Conservation (phyloP, 2,329 filamentous ascomycete species). For the Grosmannia huntii region DNA sequence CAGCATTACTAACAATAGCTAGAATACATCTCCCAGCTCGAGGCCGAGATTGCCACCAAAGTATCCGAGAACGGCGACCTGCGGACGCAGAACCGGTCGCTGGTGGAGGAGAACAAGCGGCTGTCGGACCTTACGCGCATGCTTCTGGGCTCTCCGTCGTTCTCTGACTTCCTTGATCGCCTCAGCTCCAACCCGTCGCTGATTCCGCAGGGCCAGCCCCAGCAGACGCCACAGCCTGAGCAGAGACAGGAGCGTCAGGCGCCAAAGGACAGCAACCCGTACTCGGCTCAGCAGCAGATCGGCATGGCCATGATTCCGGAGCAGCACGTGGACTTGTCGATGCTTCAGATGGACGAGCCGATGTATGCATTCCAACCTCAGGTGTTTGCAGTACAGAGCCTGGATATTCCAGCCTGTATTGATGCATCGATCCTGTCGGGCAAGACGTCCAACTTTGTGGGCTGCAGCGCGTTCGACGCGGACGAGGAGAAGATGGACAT, state of each 20-base stretch:
- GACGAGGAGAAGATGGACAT: conserved; percentile 45
- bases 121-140: conserved; percentile 67
- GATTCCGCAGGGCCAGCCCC: conserved; percentile 22
- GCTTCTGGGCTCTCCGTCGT: conserved; percentile 68
- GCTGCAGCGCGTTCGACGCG: conserved; percentile 24
- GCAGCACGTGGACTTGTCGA: conserved; percentile 59
- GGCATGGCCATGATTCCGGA: conserved; percentile 78
- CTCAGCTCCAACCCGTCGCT: conserved; percentile 44
- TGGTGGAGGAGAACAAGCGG: conserved; percentile 76
- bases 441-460: conserved; percentile 49
- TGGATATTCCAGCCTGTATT: conserved; percentile 27
- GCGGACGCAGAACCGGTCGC: conserved; percentile 64
- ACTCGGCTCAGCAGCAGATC: conserved; percentile 50
- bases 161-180: conserved; percentile 67
- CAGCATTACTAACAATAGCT: neutral
- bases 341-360: conserved; percentile 47
- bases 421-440: conserved; percentile 53
- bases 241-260: conserved; percentile 26
- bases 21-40: conserved; percentile 97
- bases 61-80: conserved; percentile 73
- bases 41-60: conserved; percentile 75
- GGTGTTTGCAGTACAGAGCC: conserved; percentile 47
- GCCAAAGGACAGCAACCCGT: conserved; percentile 56
- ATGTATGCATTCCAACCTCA: conserved; percentile 52
- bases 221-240: conserved; percentile 21